Evolutionary conservation across 2,329 filamentous ascomycete genomes (phyloP).

Genomic region (Apiospora marii): DNA sequence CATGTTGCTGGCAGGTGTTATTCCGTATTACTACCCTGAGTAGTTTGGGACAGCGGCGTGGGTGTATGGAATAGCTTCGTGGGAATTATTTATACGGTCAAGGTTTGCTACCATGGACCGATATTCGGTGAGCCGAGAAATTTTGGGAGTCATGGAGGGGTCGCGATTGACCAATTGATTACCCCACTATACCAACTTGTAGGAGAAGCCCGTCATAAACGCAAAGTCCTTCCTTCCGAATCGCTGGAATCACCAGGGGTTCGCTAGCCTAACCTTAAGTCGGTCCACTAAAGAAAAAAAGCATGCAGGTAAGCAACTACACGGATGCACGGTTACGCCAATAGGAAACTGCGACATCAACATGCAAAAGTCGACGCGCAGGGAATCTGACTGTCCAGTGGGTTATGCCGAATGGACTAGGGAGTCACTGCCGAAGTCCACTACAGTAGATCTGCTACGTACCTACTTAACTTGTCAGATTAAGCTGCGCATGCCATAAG

Average conservation of each 20-base stretch:
- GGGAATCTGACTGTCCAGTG: not conserved
- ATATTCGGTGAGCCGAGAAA: conserved; percentile 1
- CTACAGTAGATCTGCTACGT: not conserved
- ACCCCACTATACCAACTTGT: not conserved
- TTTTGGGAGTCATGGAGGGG: conserved; percentile 16
- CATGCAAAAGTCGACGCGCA: not conserved
- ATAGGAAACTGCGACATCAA: not conserved
- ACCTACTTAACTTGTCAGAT: not conserved
- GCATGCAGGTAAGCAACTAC: not conserved
- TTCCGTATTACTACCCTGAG: not conserved
- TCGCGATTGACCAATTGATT: not conserved
- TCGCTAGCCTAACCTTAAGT: conserved; percentile 3
- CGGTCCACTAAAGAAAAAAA: not conserved
- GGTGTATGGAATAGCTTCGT: not conserved
- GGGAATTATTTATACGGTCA: no score
- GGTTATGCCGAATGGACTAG: not conserved
- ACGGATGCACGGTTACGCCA: not conserved
- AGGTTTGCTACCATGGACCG: not conserved
- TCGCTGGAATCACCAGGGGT: not conserved
- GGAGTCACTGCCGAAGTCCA: not conserved
- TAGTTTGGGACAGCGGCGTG: not conserved
- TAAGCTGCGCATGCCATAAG: not conserved
- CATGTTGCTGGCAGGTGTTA: conserved; percentile 59
- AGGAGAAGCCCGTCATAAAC: not conserved
- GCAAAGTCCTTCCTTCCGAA: not conserved